Base-by-base conservation (phyloP, 179 eudicot species). In the Heliamphora pulchella region DNA sequence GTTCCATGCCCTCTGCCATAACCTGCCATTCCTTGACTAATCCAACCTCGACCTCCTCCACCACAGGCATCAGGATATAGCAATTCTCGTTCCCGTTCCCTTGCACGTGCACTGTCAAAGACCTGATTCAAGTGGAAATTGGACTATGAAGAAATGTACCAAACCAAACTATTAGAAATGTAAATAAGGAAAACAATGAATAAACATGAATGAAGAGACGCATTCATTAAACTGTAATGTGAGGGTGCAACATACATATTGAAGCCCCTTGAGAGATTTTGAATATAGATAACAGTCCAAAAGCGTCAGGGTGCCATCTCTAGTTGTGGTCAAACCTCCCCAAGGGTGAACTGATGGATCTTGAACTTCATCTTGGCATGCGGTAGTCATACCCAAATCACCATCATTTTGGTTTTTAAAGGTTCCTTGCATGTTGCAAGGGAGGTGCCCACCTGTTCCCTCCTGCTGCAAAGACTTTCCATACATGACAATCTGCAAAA, bases 11-110 rank as follows among this genome's bases (percentile, higher is more conserved):
- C 97, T 89, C 99, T 88, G 39, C 99, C 97, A 71, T 92, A 96
- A 69, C 96, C 86, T 62, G 89, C 82, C 79, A 89, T 89, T 70
- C 97, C 99, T 87, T 94, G 99, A 88, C 97, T 93, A 69, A 94
- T 96, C 99, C 99, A 96, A 68, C 99, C 99, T 62, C 99, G 86
- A 82, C 94, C 96, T 84, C 91, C 96, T 43, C 98, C 99, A 75
- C 99, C 99, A 88, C 99, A 96, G 55, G 99, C 99, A 86, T 96
- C 98, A 66, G 99, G 99, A 86, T 94, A 96, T 43, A 94, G 88
- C 85, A 94, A 86, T 71, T 92, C 97, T 76, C 99, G 89, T 85
- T 96, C 98, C 79, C 97, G 86, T 82, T 96, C 99, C 89, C 99
- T 89, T 39, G 96, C 96, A 79, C 94, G 93, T 46, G 99, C 98